phyloP scores from a whole-genome alignment of 1,284 basidiomycete genomes.

The Ustilago vetiveriae region DNA sequence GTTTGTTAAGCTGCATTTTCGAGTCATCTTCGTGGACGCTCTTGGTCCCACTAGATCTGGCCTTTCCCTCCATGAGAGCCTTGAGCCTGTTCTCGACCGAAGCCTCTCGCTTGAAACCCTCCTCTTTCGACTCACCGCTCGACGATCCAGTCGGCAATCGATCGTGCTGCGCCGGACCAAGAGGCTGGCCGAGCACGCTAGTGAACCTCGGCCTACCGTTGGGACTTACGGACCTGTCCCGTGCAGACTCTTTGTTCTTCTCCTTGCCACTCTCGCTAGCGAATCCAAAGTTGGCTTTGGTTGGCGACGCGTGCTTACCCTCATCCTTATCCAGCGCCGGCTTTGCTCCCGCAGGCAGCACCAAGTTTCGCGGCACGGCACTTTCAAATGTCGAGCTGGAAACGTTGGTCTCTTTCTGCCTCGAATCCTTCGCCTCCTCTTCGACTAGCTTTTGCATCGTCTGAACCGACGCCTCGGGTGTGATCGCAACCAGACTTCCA shows the following conservation, averaged over 20 bases:
- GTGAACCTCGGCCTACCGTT: constrained; percentile 54
- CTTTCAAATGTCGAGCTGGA: constrained; percentile 47
- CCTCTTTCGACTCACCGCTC: neutral
- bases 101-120: constrained; percentile 13
- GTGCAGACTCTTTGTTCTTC: constrained; percentile 3
- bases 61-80: constrained; percentile 35
- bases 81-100: constrained; percentile 55
- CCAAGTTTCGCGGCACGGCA: constrained; percentile 30
- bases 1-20: neutral
- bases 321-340: constrained; percentile 37
- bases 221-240: constrained; percentile 39
- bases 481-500: constrained; percentile 28
- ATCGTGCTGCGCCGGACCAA: constrained; percentile 15
- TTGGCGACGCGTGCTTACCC: constrained; percentile 28
- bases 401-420: constrained; percentile 26
- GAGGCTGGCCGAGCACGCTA: constrained; percentile 51
- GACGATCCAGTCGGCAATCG: constrained; percentile 35
- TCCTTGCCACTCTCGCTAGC: constrained; percentile 21
- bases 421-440: neutral
- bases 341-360: constrained; percentile 21
- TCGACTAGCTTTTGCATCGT: neutral
- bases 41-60: neutral
- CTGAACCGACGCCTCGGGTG: constrained; percentile 17
- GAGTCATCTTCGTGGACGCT: neutral
- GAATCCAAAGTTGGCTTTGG: constrained; percentile 39